A percentile compares a stretch with the other conserved stretches of the same genome.
Evolutionary conservation across 1,139 yeast species (phyloP).

Genomic region (Scheffersomyces stambukii): DNA sequence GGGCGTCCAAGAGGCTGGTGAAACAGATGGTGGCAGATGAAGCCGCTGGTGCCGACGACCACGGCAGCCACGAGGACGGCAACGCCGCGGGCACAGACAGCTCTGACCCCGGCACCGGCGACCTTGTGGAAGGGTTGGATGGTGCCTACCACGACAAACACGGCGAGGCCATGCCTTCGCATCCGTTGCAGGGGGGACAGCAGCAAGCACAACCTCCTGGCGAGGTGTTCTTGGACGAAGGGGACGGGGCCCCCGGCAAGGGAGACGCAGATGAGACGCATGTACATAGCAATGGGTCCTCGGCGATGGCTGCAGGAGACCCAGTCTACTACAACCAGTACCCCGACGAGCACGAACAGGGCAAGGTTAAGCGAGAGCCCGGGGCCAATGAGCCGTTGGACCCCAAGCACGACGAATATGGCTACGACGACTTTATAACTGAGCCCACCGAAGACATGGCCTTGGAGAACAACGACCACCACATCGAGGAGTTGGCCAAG

Average conservation of each 20-base stretch:
- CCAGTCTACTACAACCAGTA: conserved; percentile 2
- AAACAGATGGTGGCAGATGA: conserved; percentile 17
- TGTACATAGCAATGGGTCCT: conserved; percentile 1
- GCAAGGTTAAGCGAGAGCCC: conserved; percentile 1
- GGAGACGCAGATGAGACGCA: conserved; percentile 1
- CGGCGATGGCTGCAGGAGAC: conserved; percentile 1
- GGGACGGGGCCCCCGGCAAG: neutral
- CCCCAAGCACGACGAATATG: conserved; percentile 17
- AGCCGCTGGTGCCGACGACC: conserved; percentile 4
- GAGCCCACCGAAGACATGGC: conserved; percentile 6
- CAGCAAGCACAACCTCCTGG: neutral
- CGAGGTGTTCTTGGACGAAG: neutral
- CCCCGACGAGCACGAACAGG: conserved; percentile 1
- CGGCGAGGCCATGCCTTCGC: too few species aligned
- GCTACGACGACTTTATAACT: conserved; percentile 29
- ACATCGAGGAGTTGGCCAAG: conserved; percentile 25
- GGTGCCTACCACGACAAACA: conserved; percentile 2
- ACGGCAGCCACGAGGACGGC: conserved; percentile 7
- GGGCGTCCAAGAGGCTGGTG: conserved; percentile 36
- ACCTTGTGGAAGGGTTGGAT: conserved; percentile 1
- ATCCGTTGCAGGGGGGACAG: too few species aligned
- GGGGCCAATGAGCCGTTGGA: conserved; percentile 1
- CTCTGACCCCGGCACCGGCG: conserved; percentile 5
- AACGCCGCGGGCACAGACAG: conserved; percentile 4
- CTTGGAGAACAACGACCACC: conserved; percentile 11